Conservation (phyloP, 1,284 basidiomycete genomes). For the Erythrobasidium hasegawianum region DNA sequence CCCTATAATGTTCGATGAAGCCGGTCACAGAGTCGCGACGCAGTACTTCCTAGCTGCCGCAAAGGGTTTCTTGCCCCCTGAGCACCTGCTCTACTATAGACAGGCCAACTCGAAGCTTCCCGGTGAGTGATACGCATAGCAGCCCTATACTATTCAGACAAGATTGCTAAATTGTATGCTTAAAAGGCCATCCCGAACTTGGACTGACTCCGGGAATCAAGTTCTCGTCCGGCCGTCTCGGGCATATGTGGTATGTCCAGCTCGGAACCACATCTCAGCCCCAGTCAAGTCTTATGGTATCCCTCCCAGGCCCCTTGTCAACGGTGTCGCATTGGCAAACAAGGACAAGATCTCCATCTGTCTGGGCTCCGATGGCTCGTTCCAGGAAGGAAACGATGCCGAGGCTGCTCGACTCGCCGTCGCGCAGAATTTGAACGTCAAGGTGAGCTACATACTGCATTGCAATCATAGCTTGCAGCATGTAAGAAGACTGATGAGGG, state of each 20-base stretch:
- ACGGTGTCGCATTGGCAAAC: slow-evolving; percentile 74
- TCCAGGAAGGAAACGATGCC: slow-evolving; percentile 82
- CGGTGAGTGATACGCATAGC: slow-evolving; percentile 48
- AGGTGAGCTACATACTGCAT: too few species aligned
- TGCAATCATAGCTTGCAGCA: too few species aligned
- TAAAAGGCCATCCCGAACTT: slow-evolving; percentile 66
- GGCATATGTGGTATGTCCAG: slow-evolving; percentile 78
- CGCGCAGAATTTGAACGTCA: slow-evolving; percentile 72
- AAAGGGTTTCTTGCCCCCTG: slow-evolving; percentile 64
- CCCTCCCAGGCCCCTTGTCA: slow-evolving; percentile 55
- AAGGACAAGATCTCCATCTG: slow-evolving; percentile 71
- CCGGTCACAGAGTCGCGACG: slow-evolving; percentile 79
- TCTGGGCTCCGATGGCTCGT: slow-evolving; percentile 78
- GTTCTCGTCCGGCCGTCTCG: slow-evolving; percentile 58
- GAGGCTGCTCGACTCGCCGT: slow-evolving; percentile 80
- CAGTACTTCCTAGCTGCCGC: slow-evolving; percentile 75
- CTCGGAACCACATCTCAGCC: too few species aligned
- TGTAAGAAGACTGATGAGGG: too few species aligned
- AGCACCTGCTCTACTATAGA: slow-evolving; percentile 75
- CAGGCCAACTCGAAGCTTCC: slow-evolving; percentile 77
- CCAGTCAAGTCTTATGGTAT: too few species aligned
- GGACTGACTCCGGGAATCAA: slow-evolving; percentile 69
- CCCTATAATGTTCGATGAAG: slow-evolving; percentile 49
- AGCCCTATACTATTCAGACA: too few species aligned
- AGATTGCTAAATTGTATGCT: not conserved